Percentiles rank a stretch among this genome's conserved stretches.
phyloP scores from a whole-genome alignment of 2,329 filamentous ascomycete species.

The Microcyclospora tardicrescens region DNA sequence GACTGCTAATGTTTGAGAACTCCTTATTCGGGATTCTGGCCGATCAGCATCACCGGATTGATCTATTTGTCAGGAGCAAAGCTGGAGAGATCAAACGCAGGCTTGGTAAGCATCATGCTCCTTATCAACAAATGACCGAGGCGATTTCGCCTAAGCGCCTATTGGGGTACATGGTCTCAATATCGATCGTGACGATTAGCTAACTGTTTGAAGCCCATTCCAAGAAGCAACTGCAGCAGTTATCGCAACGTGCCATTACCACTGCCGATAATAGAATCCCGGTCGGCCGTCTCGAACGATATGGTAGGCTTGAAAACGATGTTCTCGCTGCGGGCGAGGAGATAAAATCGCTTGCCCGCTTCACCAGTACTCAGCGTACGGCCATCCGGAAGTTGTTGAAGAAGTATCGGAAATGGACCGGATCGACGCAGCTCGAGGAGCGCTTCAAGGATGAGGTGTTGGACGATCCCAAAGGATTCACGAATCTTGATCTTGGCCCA shows the following conservation, averaged over 20 bases:
- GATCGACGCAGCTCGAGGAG: conserved; percentile 49
- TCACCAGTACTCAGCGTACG: conserved; percentile 58
- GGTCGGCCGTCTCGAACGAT: conserved; percentile 35
- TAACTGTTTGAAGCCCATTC: conserved; percentile 13
- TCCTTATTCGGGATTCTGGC: conserved; percentile 59
- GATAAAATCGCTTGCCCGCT: conserved; percentile 55
- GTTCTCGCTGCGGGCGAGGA: conserved; percentile 53
- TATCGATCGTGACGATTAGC: background rate
- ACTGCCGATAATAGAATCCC: conserved; percentile 24
- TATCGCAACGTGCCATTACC: conserved; percentile 10
- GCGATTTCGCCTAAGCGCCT: background rate
- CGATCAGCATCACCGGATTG: conserved; percentile 62
- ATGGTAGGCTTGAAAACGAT: conserved; percentile 38
- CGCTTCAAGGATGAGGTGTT: conserved; percentile 57
- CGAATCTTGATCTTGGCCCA: conserved; percentile 48
- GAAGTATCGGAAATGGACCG: conserved; percentile 83
- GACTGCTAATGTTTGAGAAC: conserved; percentile 44
- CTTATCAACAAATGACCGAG: too few species aligned
- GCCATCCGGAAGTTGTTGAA: conserved; percentile 75
- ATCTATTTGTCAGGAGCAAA: conserved; percentile 68
- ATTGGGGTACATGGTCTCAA: background rate
- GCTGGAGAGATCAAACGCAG: conserved; percentile 62
- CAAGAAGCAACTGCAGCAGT: conserved; percentile 16
- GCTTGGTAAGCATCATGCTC: conserved; percentile 39
- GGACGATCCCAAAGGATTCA: conserved; percentile 56